A percentile compares a stretch with the other conserved stretches of the same genome.
These are phyloP conservation scores for Peterozyma toletana DNA, from an alignment of 805 yeast species.

Conservation along the genomic window DNA sequence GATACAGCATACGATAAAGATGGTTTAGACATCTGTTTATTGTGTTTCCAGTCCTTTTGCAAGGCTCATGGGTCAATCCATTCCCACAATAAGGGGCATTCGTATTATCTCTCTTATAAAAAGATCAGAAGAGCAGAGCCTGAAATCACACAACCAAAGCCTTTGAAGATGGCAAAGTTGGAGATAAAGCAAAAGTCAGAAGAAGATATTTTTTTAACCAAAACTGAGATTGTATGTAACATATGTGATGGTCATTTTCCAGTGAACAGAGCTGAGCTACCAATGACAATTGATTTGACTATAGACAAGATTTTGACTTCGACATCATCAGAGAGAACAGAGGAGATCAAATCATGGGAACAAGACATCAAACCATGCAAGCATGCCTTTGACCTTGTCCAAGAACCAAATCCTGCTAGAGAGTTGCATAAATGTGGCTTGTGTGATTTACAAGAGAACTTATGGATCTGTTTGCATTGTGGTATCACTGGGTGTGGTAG, in stretches of 20 bases:
- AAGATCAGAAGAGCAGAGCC: conserved; percentile 40
- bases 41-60: conserved; percentile 67
- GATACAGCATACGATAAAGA: conserved; percentile 48
- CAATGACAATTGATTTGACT: conserved; percentile 20
- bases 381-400: conserved; percentile 58
- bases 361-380: conserved; percentile 75
- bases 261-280: conserved; percentile 21
- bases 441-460: conserved; percentile 66
- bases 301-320: conserved; percentile 44
- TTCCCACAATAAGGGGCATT: conserved; percentile 39
- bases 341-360: conserved; percentile 89
- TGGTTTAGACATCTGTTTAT: conserved; percentile 73
- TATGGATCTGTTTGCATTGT: conserved; percentile 91
- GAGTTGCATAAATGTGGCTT: conserved; percentile 39
- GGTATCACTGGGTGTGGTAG: conserved; percentile 95
- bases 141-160: conserved; percentile 21
- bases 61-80: conserved; percentile 58
- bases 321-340: conserved; percentile 48
- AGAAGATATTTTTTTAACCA: conserved; percentile 49
- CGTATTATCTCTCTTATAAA: conserved; percentile 49
- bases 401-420: conserved; percentile 17
- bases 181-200: conserved; percentile 62
- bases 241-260: conserved; percentile 18
- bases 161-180: conserved; percentile 49
- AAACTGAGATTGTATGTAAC: conserved; percentile 32